Evolutionary conservation across 495 filamentous ascomycete species (phyloP).

Genomic region (Alectoria sarmentosa): DNA sequence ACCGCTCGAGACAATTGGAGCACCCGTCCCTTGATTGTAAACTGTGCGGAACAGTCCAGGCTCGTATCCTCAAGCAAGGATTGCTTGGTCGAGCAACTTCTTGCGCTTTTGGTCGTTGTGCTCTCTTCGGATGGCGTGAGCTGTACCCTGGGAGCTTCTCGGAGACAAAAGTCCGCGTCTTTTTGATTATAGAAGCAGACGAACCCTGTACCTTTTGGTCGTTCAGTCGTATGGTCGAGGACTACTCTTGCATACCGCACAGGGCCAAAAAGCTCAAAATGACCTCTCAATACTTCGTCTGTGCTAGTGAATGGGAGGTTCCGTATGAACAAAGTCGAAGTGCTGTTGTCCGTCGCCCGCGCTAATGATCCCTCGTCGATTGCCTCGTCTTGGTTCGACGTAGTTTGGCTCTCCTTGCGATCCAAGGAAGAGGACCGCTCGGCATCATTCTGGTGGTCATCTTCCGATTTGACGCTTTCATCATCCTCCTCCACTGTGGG

Average conservation of each 20-base stretch:
- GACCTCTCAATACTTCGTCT: slow-evolving; percentile 70
- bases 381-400: slow-evolving; percentile 32
- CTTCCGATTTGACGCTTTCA: slow-evolving; percentile 25
- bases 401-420: slow-evolving; percentile 39
- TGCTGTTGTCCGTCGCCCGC: slow-evolving; percentile 45
- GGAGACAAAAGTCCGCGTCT: slow-evolving; percentile 66
- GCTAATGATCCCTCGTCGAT: slow-evolving; percentile 7
- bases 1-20: slow-evolving; percentile 82
- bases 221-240: slow-evolving; percentile 71
- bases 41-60: slow-evolving; percentile 67
- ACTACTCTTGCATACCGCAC: slow-evolving; percentile 87
- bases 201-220: slow-evolving; percentile 87
- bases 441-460: slow-evolving; percentile 28
- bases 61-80: slow-evolving; percentile 80
- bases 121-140: slow-evolving; percentile 30
- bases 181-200: slow-evolving; percentile 80
- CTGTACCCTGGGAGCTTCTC: slow-evolving; percentile 55
- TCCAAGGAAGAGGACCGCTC: slow-evolving; percentile 42
- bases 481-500: slow-evolving; percentile 26
- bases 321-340: slow-evolving; percentile 80
- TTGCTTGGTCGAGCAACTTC: slow-evolving; percentile 45
- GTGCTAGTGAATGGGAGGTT: slow-evolving; percentile 85
- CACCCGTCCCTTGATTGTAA: slow-evolving; percentile 83
- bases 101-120: slow-evolving; percentile 29
- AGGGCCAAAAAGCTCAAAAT: slow-evolving; percentile 77